Conservation (phyloP, 2,329 filamentous ascomycete species). For the Lasiodiplodia sp. region DNA sequence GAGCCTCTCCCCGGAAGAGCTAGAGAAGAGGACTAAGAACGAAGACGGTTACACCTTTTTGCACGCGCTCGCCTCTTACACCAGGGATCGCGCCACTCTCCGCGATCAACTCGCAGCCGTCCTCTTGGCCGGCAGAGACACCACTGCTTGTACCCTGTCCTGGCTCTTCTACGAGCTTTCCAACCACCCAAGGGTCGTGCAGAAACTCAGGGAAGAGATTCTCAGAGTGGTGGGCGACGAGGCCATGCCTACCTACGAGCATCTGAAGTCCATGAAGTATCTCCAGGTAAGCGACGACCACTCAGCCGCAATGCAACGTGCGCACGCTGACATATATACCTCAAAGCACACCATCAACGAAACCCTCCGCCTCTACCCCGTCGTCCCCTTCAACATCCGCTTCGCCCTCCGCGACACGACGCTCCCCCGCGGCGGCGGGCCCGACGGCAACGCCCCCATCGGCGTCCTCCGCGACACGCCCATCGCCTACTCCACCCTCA, state of each 20-base stretch:
- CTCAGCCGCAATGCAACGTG: not conserved
- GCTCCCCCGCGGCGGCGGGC: slow-evolving; percentile 57
- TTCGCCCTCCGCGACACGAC: slow-evolving; percentile 56
- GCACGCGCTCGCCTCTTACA: slow-evolving; percentile 82
- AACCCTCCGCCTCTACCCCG: slow-evolving; percentile 56
- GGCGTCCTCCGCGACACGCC: slow-evolving; percentile 54
- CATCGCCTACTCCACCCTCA: slow-evolving; percentile 55
- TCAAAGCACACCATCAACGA: slow-evolving; percentile 51
- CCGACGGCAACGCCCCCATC: slow-evolving; percentile 53
- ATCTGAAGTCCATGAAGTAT: slow-evolving; percentile 89
- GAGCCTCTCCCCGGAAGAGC: slow-evolving; percentile 71
- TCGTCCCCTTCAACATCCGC: slow-evolving; percentile 59
- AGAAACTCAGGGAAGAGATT: slow-evolving; percentile 77
- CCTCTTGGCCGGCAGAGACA: slow-evolving; percentile 85
- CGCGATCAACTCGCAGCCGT: slow-evolving; percentile 86
- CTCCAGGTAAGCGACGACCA: slow-evolving; percentile 48
- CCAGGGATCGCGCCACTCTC: slow-evolving; percentile 70
- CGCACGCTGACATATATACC: slow-evolving; percentile 46
- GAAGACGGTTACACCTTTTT: slow-evolving; percentile 83
- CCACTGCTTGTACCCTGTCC: slow-evolving; percentile 80
- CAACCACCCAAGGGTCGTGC: slow-evolving; percentile 70
- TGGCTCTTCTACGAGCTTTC: slow-evolving; percentile 86
- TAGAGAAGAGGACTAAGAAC: slow-evolving; percentile 74
- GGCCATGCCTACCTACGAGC: slow-evolving; percentile 70
- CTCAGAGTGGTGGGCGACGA: slow-evolving; percentile 68